These are phyloP conservation scores for Paecilomyces sp. DNA, from an alignment of 2,329 filamentous ascomycete species.

Conservation along the genomic window DNA sequence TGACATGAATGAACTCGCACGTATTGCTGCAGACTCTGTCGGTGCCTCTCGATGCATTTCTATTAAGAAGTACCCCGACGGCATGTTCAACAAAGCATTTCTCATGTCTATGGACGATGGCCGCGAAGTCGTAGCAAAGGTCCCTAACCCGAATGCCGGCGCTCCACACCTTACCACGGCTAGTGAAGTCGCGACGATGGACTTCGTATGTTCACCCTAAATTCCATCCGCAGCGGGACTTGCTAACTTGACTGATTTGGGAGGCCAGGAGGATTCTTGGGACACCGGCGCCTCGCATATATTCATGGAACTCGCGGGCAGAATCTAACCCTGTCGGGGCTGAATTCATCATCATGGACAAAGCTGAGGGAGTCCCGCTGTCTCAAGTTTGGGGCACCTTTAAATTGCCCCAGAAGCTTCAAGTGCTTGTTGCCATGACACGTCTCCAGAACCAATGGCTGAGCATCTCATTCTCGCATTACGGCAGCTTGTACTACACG, in stretches of 20 bases:
- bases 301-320: conserved; percentile 15
- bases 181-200: neutral
- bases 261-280: conserved; percentile 16
- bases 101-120: conserved; percentile 25
- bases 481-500: conserved; percentile 20
- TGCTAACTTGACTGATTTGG: conserved; percentile 6
- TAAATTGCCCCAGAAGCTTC: conserved; percentile 15
- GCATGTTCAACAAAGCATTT: conserved; percentile 22
- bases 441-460: conserved; percentile 19
- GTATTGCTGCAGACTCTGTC: neutral
- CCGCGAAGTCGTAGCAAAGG: conserved; percentile 1
- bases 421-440: conserved; percentile 19
- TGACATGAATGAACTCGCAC: neutral
- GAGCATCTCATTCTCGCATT: conserved; percentile 21
- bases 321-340: conserved; percentile 12
- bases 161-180: neutral
- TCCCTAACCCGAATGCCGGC: neutral
- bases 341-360: conserved; percentile 18
- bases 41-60: neutral
- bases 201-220: conserved; percentile 7
- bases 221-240: neutral
- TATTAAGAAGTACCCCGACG: conserved; percentile 2
- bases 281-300: conserved; percentile 13
- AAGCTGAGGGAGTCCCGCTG: conserved; percentile 13
- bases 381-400: conserved; percentile 6